These are phyloP conservation scores for Ceratocystis albifundus DNA, from an alignment of 2,329 filamentous ascomycete species.

Conservation along the genomic window DNA sequence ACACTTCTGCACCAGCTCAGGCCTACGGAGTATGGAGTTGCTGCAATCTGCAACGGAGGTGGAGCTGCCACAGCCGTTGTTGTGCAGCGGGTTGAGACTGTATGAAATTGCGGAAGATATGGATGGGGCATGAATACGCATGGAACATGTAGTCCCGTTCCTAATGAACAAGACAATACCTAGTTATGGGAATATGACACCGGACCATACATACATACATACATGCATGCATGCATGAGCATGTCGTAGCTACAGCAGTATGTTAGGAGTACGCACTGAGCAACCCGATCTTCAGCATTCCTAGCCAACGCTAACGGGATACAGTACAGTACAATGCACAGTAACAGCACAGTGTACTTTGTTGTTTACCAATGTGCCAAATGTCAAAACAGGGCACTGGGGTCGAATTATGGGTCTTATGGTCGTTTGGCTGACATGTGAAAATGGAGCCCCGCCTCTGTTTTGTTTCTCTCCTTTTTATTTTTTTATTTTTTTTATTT, in stretches of 20 bases:
- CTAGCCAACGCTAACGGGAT: not conserved
- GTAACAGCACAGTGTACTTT: not conserved
- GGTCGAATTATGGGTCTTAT: not conserved
- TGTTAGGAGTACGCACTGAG: not conserved
- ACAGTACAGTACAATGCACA: not conserved
- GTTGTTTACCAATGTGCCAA: constrained; percentile 1
- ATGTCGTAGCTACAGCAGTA: not conserved
- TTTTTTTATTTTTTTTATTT: too few relatives aligned
- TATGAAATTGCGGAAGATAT: constrained; percentile 30
- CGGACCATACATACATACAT: not conserved
- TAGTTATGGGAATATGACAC: not conserved
- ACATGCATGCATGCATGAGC: not conserved
- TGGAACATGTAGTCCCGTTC: not conserved
- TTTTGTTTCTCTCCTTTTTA: not conserved
- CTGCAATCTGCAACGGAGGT: constrained; percentile 93
- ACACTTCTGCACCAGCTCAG: constrained; percentile 85
- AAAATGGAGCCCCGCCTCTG: constrained; percentile 17
- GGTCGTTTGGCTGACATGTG: constrained; percentile 17
- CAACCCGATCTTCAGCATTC: not conserved
- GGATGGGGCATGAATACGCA: not conserved
- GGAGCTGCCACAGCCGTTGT: constrained; percentile 86
- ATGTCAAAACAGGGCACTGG: constrained; percentile 7
- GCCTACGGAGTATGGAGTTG: constrained; percentile 85
- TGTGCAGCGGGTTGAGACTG: constrained; percentile 64
- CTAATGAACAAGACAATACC: not conserved